A percentile compares a stretch with the other conserved stretches of the same genome.
Conservation (phyloP, 2,329 filamentous ascomycete genomes). For the Penicillium sp. region DNA sequence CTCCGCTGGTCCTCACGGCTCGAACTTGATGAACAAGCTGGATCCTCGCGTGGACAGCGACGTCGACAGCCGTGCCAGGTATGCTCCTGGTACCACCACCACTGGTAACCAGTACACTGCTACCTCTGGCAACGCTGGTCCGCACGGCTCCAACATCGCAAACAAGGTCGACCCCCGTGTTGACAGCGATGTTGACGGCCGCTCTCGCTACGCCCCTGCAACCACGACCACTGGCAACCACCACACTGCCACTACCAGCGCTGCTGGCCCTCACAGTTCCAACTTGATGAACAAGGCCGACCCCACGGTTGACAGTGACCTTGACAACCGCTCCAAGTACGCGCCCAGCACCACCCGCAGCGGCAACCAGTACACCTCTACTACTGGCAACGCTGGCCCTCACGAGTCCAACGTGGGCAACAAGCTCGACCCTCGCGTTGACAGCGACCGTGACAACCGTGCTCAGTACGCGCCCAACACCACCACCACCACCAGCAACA, state of each 20-base stretch:
- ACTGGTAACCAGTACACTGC: background rate
- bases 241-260: background rate
- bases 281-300: constrained; percentile 5
- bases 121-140: background rate
- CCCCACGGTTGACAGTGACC: background rate
- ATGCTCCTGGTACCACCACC: background rate
- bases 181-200: background rate
- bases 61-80: background rate
- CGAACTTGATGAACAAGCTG: background rate
- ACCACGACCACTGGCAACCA: background rate
- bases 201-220: background rate
- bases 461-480: constrained; percentile 26
- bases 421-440: constrained; percentile 43
- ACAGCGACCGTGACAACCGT: constrained; percentile 24
- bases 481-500: constrained; percentile 18
- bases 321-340: background rate
- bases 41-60: constrained; percentile 4
- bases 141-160: background rate
- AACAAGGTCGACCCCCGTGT: constrained; percentile 9
- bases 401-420: constrained; percentile 36
- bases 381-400: constrained; percentile 24
- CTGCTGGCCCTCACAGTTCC: background rate
- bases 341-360: constrained; percentile 12
- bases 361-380: constrained; percentile 19
- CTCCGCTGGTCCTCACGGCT: constrained; percentile 8